Conservation (phyloP, 306 rosid genomes). For the Alnus rubra region DNA sequence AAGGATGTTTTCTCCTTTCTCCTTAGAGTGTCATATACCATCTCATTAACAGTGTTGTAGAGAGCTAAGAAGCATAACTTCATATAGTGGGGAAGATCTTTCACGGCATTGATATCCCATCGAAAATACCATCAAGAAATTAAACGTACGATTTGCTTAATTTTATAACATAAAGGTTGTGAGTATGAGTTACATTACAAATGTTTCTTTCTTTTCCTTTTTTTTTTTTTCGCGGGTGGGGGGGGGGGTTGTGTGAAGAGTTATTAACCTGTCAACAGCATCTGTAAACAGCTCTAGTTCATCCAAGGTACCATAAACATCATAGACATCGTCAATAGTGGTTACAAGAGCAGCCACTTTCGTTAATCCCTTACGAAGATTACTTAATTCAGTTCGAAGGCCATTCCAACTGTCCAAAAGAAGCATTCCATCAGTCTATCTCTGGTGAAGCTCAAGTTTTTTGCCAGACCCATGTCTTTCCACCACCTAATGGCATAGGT, state of each 20-base stretch:
- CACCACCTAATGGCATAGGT: constrained; percentile 46
- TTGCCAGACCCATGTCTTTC: constrained; percentile 40
- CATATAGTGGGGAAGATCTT: constrained; percentile 51
- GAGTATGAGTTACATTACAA: too few species aligned
- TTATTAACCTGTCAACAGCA: constrained; percentile 48
- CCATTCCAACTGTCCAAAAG: constrained; percentile 55
- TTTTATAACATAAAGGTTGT: too few species aligned
- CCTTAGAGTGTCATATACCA: constrained; percentile 42
- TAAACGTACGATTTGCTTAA: too few species aligned
- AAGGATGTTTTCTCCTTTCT: constrained; percentile 41
- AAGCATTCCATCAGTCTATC: constrained; percentile 62
- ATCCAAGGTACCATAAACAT: constrained; percentile 54
- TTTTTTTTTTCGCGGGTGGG: too few species aligned
- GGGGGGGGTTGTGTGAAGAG: too few species aligned
- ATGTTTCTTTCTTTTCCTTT: too few species aligned
- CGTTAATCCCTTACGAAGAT: constrained; percentile 42
- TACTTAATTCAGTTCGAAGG: constrained; percentile 33
- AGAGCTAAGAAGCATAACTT: constrained; percentile 60
- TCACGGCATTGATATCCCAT: constrained; percentile 50
- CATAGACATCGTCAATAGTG: constrained; percentile 55
- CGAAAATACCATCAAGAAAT: constrained; percentile 12
- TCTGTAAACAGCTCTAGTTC: constrained; percentile 50
- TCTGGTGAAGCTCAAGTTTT: constrained; percentile 47
- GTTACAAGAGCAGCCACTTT: constrained; percentile 45
- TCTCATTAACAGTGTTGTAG: constrained; percentile 60